These are phyloP conservation scores for Alternaria conjuncta DNA, from an alignment of 2,329 filamentous ascomycete genomes.

Conservation along the genomic window DNA sequence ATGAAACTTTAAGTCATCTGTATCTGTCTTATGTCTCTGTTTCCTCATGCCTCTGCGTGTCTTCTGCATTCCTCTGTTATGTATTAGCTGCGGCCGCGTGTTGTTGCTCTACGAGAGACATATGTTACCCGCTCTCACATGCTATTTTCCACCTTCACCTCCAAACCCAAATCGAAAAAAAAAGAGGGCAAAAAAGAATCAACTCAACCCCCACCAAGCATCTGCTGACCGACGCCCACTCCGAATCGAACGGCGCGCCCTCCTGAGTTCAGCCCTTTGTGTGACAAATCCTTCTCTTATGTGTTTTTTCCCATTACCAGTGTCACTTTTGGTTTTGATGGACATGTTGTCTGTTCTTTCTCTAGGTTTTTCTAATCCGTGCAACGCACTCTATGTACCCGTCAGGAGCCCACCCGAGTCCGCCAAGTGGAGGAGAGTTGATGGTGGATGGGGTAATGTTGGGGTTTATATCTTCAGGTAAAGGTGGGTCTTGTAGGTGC, in stretches of 20 bases:
- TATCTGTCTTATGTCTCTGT: background rate
- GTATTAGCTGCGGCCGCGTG: background rate
- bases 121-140: background rate
- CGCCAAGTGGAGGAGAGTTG: background rate
- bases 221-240: conserved; percentile 1
- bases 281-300: background rate
- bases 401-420: conserved; percentile 2
- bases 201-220: background rate
- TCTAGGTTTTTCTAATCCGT: background rate
- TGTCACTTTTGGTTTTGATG: background rate
- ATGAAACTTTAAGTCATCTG: background rate
- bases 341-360: background rate
- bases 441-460: background rate
- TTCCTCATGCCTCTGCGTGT: background rate
- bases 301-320: background rate
- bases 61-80: background rate
- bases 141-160: background rate
- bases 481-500: background rate
- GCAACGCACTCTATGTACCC: background rate
- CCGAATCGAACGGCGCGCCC: conserved; percentile 2
- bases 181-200: background rate
- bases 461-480: background rate
- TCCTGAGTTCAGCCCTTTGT: conserved; percentile 2
- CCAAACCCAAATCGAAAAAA: background rate
- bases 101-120: background rate